A percentile compares a stretch with the other conserved stretches of the same genome.
Evolutionary conservation across 192 early-diverging fungal species (phyloP).

Genomic region (Radiomyces spectabilis): DNA sequence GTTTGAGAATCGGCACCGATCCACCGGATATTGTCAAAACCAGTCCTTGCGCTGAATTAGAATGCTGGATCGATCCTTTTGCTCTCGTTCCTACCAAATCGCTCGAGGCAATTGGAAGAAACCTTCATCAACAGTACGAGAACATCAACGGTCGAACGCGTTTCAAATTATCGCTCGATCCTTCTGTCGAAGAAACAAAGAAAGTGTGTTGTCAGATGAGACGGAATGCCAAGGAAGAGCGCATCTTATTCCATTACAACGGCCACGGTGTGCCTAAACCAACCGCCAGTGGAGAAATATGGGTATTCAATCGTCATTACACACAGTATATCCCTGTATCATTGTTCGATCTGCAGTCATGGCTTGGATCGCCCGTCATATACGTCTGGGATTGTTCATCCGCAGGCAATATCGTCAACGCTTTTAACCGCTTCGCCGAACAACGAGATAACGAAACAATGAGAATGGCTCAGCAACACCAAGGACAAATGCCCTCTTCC

Average conservation of each 20-base stretch:
- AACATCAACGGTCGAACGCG: conserved; percentile 77
- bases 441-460: conserved; percentile 71
- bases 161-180: conserved; percentile 82
- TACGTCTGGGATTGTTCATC: conserved; percentile 96
- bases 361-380: conserved; percentile 92
- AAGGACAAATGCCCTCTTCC: conserved; percentile 34
- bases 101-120: conserved; percentile 81
- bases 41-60: conserved; percentile 78
- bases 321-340: conserved; percentile 98
- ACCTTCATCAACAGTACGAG: conserved; percentile 91
- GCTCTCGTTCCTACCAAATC: conserved; percentile 70
- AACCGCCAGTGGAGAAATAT: conserved; percentile 90
- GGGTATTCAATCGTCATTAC: conserved; percentile 97
- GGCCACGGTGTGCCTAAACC: conserved; percentile 97
- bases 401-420: conserved; percentile 84
- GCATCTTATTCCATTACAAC: conserved; percentile 96
- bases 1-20: conserved; percentile 92
- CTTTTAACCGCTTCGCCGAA: conserved; percentile 85
- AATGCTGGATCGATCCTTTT: conserved; percentile 94
- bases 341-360: conserved; percentile 84
- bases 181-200: conserved; percentile 88
- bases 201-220: conserved; percentile 80
- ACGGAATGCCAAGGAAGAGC: conserved; percentile 84
- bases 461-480: conserved; percentile 31
- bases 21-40: conserved; percentile 92